phyloP scores from a whole-genome alignment of 2,329 filamentous ascomycete genomes.

The Mycosphaerella sp. region DNA sequence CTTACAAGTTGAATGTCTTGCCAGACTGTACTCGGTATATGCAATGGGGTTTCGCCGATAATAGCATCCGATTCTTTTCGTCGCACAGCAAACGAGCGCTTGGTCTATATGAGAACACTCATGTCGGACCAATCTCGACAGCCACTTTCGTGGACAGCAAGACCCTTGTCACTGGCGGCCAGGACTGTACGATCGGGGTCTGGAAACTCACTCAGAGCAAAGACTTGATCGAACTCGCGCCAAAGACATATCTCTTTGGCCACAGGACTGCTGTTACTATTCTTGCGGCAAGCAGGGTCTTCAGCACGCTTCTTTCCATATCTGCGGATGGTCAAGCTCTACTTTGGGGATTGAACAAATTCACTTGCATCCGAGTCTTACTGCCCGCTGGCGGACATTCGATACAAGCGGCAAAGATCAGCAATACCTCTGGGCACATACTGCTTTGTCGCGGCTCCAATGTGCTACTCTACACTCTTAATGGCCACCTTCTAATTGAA shows the following conservation, averaged over 20 bases:
- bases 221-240: constrained; percentile 73
- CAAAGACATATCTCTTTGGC: constrained; percentile 77
- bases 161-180: constrained; percentile 84
- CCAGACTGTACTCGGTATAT: constrained; percentile 84
- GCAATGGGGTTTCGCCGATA: constrained; percentile 94
- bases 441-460: constrained; percentile 72
- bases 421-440: constrained; percentile 86
- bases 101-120: constrained; percentile 87
- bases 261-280: constrained; percentile 78
- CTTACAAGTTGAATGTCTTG: constrained; percentile 80
- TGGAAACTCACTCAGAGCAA: constrained; percentile 58
- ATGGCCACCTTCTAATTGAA: constrained; percentile 74
- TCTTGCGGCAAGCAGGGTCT: constrained; percentile 79
- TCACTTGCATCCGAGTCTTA: constrained; percentile 62
- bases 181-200: constrained; percentile 84
- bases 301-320: constrained; percentile 80
- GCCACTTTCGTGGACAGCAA: constrained; percentile 82
- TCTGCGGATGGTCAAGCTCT: constrained; percentile 76
- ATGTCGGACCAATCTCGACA: constrained; percentile 81
- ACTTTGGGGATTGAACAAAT: constrained; percentile 89
- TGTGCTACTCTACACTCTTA: constrained; percentile 76
- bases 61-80: constrained; percentile 91
- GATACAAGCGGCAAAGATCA: constrained; percentile 71
- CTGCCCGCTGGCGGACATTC: constrained; percentile 45
- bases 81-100: constrained; percentile 74